These are phyloP conservation scores for Pestalotiopsis sp. DNA, from an alignment of 2,329 filamentous ascomycete genomes.

Conservation along the genomic window DNA sequence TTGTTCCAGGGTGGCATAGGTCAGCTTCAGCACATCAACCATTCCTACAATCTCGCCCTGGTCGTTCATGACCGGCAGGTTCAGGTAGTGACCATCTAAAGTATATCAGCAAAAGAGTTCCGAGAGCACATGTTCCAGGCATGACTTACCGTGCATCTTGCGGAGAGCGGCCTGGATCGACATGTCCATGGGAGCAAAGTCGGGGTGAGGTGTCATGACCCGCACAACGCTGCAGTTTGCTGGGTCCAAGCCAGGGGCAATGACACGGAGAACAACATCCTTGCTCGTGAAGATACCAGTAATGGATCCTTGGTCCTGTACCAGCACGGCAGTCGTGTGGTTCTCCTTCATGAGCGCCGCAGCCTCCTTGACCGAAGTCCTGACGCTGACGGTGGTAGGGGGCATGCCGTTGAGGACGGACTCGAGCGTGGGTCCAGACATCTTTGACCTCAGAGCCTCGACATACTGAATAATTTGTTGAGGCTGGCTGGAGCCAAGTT, in stretches of 20 bases:
- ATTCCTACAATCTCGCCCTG: conserved; percentile 97
- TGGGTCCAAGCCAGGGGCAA: conserved; percentile 93
- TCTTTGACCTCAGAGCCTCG: conserved; percentile 90
- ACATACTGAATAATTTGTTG: conserved; percentile 99
- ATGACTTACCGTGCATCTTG: conserved; percentile 91
- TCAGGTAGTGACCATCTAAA: conserved; percentile 94
- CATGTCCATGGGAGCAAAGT: conserved; percentile 99
- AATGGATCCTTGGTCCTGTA: conserved; percentile 95
- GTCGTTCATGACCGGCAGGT: conserved; percentile 98
- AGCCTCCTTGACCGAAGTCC: conserved; percentile 95
- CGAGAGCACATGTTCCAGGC: neutral
- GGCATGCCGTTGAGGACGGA: conserved; percentile 90
- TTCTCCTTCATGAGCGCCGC: conserved; percentile 98
- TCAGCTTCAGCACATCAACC: conserved; percentile 98
- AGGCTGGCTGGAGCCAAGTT: conserved; percentile 92
- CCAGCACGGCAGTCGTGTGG: conserved; percentile 93
- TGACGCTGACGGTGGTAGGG: conserved; percentile 91
- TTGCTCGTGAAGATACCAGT: conserved; percentile 99
- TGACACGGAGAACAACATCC: conserved; percentile 96
- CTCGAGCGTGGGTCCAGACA: conserved; percentile 97
- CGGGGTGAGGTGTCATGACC: conserved; percentile 98
- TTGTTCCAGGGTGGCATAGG: conserved; percentile 96
- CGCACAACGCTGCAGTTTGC: conserved; percentile 95
- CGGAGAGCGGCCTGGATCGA: conserved; percentile 96
- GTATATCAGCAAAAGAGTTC: neutral